These are phyloP conservation scores for Pelargonium nanum DNA, from an alignment of 345 rosid species.

Conservation along the genomic window DNA sequence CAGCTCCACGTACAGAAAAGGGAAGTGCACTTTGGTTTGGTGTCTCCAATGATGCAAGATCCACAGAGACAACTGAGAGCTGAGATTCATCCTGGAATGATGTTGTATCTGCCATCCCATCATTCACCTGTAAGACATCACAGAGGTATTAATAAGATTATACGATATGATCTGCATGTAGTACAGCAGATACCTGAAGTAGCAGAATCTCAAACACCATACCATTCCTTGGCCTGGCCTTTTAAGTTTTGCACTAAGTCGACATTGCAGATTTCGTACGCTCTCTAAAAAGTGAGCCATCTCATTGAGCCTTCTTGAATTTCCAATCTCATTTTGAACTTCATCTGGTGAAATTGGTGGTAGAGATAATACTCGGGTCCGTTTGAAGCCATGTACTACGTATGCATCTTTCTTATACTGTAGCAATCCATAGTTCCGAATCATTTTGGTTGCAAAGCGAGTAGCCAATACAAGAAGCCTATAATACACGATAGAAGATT, in stretches of 20 bases:
- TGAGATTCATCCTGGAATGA: constrained; percentile 45
- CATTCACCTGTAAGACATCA: constrained; percentile 43
- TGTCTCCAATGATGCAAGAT: constrained; percentile 31
- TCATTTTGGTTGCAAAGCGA: constrained; percentile 73
- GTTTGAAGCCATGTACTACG: constrained; percentile 24
- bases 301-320: constrained; percentile 48
- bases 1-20: constrained; percentile 15
- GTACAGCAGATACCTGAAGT: neutral
- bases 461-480: constrained; percentile 83
- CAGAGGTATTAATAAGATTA: constrained; percentile 12
- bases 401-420: constrained; percentile 44
- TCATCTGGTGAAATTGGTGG: constrained; percentile 33
- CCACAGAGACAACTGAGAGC: constrained; percentile 32
- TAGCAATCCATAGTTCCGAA: constrained; percentile 55
- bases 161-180: constrained; percentile 11
- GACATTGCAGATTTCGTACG: constrained; percentile 64
- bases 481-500: constrained; percentile 21
- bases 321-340: constrained; percentile 28
- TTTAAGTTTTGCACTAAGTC: constrained; percentile 50
- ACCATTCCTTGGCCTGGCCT: constrained; percentile 62
- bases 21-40: constrained; percentile 24
- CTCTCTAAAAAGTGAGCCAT: constrained; percentile 83
- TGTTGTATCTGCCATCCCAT: constrained; percentile 27
- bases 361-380: constrained; percentile 36
- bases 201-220: constrained; percentile 20